phyloP scores from a whole-genome alignment of 2,329 filamentous ascomycete species.

The Botrytis cinerea region DNA sequence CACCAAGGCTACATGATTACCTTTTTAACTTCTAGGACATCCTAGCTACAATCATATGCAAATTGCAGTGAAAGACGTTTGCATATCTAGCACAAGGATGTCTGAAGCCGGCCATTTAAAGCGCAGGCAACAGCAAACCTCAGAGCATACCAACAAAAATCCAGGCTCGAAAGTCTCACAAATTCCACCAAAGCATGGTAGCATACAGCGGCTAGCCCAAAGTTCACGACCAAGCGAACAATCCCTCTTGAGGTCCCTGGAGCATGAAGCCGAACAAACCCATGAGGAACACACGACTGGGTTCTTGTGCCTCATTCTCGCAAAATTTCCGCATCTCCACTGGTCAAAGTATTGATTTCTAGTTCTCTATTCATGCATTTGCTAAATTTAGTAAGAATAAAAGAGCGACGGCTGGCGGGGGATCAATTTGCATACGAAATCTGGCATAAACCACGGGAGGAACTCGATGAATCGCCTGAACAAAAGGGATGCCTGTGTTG shows the following conservation, averaged over 20 bases:
- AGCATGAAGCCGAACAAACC: neutral
- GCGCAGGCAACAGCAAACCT: neutral
- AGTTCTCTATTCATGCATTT: neutral
- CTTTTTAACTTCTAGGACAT: neutral
- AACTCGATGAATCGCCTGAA: constrained; percentile 7
- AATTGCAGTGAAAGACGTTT: too few species aligned
- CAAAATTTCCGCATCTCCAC: neutral
- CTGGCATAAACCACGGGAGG: constrained; percentile 16
- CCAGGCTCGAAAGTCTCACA: neutral
- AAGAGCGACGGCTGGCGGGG: neutral
- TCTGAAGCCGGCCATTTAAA: neutral
- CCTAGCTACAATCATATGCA: neutral
- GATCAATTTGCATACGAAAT: constrained; percentile 20
- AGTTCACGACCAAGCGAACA: neutral
- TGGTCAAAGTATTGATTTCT: constrained; percentile 14
- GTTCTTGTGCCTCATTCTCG: neutral
- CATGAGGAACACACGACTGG: neutral
- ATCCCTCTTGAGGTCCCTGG: neutral
- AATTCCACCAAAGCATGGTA: neutral
- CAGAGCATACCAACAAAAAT: neutral
- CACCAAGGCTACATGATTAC: neutral
- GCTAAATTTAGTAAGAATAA: constrained; percentile 7
- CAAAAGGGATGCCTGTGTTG: neutral
- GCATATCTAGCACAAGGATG: neutral
- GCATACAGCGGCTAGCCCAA: neutral